Base-by-base conservation (phyloP, 2,329 filamentous ascomycete species). In the Trichoderma sp. region DNA sequence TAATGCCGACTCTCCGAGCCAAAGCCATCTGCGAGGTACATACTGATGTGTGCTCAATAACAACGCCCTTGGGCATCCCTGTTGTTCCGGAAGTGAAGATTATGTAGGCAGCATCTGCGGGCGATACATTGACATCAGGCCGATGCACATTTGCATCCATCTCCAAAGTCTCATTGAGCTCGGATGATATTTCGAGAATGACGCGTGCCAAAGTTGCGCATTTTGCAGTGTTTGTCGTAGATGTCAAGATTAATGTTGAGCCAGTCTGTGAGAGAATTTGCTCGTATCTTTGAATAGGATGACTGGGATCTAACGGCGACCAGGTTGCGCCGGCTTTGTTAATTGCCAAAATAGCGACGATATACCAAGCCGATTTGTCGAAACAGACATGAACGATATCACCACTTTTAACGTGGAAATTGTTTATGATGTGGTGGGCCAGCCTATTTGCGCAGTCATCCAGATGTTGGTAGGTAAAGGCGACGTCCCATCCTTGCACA, bases 381-480 rank as follows among this genome's bases (percentile, higher is more conserved):
- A 76, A 76, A 35, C 75, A 76, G 6, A 63, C 27, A 50, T 69
- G 71, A 21, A 76, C 35, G 4, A 75, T 24, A 3, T 75, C 38
- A 5, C 63, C 71, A 27, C 9, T 41, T 12, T 41, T 59, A 18
- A 85, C 77, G 1, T 38, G n/a, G 6, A 60, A 38, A 1, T 5
- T 53, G 6, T 18, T 14, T 18, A 76, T 63, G 1, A 79, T 67
- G 6, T 76, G 38, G 41, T 53, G 12, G 2, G 78, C 77, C 7
- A 79, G 56, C 2, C 45, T 60, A 18, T 75, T 75, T 7, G 75
- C 50, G 12, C 56, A 53, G 8, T 8, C 1, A 18, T 78, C 59
- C 24, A 86, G 78, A 27, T 86, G 80, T 56, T 78, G 68, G 72
- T 86, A 87, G 8, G 84, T 85, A 84, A 83, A 63, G 77, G 71